Conservation (phyloP, 2,329 filamentous ascomycete genomes). For the Alternaria brassicicola region DNA sequence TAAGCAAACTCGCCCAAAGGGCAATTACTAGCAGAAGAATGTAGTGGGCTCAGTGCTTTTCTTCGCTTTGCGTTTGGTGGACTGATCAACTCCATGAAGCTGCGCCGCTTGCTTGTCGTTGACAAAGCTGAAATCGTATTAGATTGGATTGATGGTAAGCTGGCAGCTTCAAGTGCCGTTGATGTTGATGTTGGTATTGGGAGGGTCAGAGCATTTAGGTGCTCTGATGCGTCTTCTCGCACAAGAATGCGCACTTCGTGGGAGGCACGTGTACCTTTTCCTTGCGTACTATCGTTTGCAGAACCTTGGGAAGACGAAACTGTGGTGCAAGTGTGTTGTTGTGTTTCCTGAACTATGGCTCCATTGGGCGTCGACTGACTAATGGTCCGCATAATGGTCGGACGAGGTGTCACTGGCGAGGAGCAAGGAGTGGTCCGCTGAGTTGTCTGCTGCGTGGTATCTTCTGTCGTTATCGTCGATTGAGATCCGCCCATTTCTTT, state of each 20-base stretch:
- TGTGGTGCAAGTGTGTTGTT: constrained; percentile 10
- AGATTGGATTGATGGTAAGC: background rate
- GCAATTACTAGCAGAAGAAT: constrained; percentile 13
- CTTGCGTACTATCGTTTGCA: constrained; percentile 27
- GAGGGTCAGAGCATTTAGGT: background rate
- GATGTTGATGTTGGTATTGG: background rate
- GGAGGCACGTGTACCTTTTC: constrained; percentile 26
- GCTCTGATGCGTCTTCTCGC: constrained; percentile 29
- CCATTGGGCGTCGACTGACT: background rate
- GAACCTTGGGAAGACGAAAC: constrained; percentile 22
- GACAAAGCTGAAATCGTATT: background rate
- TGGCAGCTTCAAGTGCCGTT: background rate
- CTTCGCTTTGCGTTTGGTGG: constrained; percentile 30
- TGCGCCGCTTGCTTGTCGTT: constrained; percentile 13
- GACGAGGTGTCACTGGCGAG: constrained; percentile 12
- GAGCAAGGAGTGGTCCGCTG: constrained; percentile 25
- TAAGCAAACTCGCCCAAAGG: constrained; percentile 22
- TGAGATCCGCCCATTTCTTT: constrained; percentile 25
- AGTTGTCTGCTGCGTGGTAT: constrained; percentile 30
- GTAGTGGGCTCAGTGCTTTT: constrained; percentile 18
- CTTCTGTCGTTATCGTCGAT: constrained; percentile 18
- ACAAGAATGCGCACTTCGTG: constrained; percentile 24
- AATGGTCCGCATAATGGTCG: background rate
- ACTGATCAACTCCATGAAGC: constrained; percentile 16
- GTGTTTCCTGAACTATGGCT: background rate